A percentile compares a stretch with the other conserved stretches of the same genome.
phyloP scores from a whole-genome alignment of 2,329 filamentous ascomycete genomes.

The Piedraia hortae region DNA sequence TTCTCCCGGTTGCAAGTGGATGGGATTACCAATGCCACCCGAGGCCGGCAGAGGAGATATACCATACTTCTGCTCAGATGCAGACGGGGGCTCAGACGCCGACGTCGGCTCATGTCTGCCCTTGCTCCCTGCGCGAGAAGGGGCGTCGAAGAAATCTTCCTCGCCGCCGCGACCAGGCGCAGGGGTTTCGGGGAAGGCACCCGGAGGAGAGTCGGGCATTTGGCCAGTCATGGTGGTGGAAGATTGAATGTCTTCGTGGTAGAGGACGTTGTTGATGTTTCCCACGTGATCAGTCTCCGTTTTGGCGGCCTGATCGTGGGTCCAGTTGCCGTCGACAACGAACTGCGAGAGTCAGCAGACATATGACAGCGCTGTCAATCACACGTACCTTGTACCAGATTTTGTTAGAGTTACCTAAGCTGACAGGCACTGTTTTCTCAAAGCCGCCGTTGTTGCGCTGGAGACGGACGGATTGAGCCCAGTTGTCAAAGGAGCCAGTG shows the following conservation, averaged over 20 bases:
- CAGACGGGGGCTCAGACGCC: too few relatives aligned
- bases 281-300: slow-evolving; percentile 59
- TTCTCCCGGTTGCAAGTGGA: slow-evolving; percentile 46
- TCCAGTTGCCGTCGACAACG: slow-evolving; percentile 81
- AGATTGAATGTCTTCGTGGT: slow-evolving; percentile 40
- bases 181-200: slow-evolving; percentile 48
- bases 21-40: slow-evolving; percentile 1
- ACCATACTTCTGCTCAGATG: slow-evolving; percentile 18
- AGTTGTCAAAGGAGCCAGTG: slow-evolving; percentile 86
- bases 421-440: slow-evolving; percentile 53
- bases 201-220: slow-evolving; percentile 30
- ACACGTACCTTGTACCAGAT: slow-evolving; percentile 74
- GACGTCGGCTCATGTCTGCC: too few relatives aligned
- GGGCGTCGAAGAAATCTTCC: too few relatives aligned
- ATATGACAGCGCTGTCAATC: neutral
- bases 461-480: slow-evolving; percentile 64
- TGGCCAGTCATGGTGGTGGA: slow-evolving; percentile 35
- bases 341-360: slow-evolving; percentile 31
- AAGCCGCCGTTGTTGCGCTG: slow-evolving; percentile 47
- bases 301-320: slow-evolving; percentile 50
- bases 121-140: too few relatives aligned
- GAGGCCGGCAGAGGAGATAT: slow-evolving; percentile 30
- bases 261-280: slow-evolving; percentile 82
- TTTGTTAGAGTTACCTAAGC: too few relatives aligned
- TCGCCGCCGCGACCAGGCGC: slow-evolving; percentile 17